These are phyloP conservation scores for Syzygium malaccense DNA, from an alignment of 441 rosid species.

Conservation along the genomic window DNA sequence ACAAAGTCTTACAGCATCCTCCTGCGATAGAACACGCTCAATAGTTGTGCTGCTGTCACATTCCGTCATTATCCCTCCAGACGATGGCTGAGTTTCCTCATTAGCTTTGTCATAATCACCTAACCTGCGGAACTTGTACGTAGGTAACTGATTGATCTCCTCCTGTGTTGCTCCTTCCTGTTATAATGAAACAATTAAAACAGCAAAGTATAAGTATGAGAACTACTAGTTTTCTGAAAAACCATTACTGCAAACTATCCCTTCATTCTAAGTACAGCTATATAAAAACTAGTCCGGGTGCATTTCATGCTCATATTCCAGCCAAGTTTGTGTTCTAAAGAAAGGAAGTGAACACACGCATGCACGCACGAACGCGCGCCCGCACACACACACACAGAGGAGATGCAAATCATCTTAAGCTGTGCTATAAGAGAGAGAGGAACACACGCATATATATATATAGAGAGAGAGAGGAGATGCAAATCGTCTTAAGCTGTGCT, in stretches of 20 bases:
- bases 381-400: too few species aligned
- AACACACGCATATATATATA: too few species aligned
- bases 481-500: not conserved
- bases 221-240: not conserved
- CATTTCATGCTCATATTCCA: too few species aligned
- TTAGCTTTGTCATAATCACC: constrained; percentile 31
- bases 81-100: constrained; percentile 28
- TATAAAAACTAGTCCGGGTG: too few species aligned
- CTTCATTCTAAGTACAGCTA: not conserved
- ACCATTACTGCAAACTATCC: not conserved
- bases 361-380: too few species aligned
- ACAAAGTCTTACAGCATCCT: constrained; percentile 47
- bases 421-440: too few species aligned
- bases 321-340: not conserved
- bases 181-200: not conserved
- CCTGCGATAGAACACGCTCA: constrained; percentile 31
- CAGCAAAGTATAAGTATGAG: not conserved
- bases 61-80: constrained; percentile 48
- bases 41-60: constrained; percentile 26
- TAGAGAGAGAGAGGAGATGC: not conserved
- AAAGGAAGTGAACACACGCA: not conserved
- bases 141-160: constrained; percentile 44
- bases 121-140: constrained; percentile 32
- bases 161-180: constrained; percentile 76
- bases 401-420: too few species aligned